These are phyloP conservation scores for Boletus mariae DNA, from an alignment of 1,284 basidiomycete species.

Conservation along the genomic window DNA sequence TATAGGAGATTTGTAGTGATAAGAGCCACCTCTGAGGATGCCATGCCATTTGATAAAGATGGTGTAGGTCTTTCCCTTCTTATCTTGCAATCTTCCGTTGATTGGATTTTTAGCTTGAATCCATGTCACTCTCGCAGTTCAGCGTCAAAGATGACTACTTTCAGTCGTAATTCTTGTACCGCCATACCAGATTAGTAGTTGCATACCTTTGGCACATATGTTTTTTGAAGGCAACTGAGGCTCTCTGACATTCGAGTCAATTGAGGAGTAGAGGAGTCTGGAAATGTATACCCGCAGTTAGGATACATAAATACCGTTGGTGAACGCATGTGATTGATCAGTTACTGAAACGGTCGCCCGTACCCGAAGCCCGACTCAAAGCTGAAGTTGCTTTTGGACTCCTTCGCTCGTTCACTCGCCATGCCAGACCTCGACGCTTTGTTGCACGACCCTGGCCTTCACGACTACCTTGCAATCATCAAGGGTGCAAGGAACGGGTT, in stretches of 20 bases:
- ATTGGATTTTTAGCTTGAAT: constrained; percentile 37
- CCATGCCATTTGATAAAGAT: constrained; percentile 26
- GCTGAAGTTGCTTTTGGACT: no score
- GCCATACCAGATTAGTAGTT: constrained; percentile 3
- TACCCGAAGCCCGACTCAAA: neutral
- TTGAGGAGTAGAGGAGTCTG: neutral
- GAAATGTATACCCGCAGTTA: neutral
- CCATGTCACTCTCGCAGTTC: constrained; percentile 33
- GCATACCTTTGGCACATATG: constrained; percentile 1
- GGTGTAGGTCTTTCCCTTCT: constrained; percentile 31
- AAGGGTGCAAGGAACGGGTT: constrained; percentile 96
- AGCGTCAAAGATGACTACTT: constrained; percentile 43
- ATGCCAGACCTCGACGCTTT: constrained; percentile 38
- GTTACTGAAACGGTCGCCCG: constrained; percentile 1
- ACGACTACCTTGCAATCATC: constrained; percentile 87
- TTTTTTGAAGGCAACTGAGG: neutral
- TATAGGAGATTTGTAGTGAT: constrained; percentile 63
- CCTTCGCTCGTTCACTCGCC: constrained; percentile 1
- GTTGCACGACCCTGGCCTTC: constrained; percentile 68
- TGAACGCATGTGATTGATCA: constrained; percentile 27
- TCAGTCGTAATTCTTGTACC: constrained; percentile 3
- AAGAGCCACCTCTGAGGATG: constrained; percentile 34
- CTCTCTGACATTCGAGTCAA: neutral
- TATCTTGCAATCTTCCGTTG: neutral
- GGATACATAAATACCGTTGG: neutral